These are phyloP conservation scores for Arthrobotrys sinensis DNA, from an alignment of 2,329 filamentous ascomycete species.

Conservation along the genomic window DNA sequence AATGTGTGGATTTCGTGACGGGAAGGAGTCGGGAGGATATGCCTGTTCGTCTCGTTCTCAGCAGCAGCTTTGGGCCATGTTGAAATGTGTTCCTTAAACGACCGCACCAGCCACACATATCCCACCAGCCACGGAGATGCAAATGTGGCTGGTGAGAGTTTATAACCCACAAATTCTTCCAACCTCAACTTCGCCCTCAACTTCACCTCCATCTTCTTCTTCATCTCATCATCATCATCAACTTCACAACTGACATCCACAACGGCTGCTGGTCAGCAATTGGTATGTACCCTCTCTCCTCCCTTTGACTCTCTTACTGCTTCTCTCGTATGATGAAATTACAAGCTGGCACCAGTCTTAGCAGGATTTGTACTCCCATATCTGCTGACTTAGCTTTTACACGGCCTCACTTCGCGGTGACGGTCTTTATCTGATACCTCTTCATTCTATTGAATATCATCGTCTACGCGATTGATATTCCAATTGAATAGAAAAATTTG, in stretches of 20 bases:
- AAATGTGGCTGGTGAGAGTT: slow-evolving; percentile 35
- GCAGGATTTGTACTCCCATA: slow-evolving; percentile 61
- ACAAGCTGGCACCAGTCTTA: slow-evolving; percentile 61
- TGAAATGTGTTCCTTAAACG: slow-evolving; percentile 61
- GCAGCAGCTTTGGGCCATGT: slow-evolving; percentile 47
- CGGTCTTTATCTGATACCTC: slow-evolving; percentile 53
- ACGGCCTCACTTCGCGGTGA: slow-evolving; percentile 60
- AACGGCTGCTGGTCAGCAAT: slow-evolving; percentile 53
- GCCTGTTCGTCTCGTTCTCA: slow-evolving; percentile 47
- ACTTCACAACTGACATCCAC: slow-evolving; percentile 28
- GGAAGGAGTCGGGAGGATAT: slow-evolving; percentile 39
- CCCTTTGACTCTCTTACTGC: not conserved
- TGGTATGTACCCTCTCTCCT: slow-evolving; percentile 30
- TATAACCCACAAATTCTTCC: slow-evolving; percentile 43
- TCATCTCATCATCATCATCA: slow-evolving; percentile 49
- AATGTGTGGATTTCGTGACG: slow-evolving; percentile 36
- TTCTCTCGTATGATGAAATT: slow-evolving; percentile 53
- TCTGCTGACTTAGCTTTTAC: slow-evolving; percentile 61
- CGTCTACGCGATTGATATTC: slow-evolving; percentile 2
- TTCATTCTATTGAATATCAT: slow-evolving; percentile 4
- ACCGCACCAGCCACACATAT: slow-evolving; percentile 17
- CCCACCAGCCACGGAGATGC: slow-evolving; percentile 19
- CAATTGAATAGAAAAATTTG: slow-evolving; percentile 4
- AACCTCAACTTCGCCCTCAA: slow-evolving; percentile 44
- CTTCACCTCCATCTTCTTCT: slow-evolving; percentile 12